Evolutionary conservation across 148 eudicot genomes (phyloP).

Genomic region (Drosera capensis): DNA sequence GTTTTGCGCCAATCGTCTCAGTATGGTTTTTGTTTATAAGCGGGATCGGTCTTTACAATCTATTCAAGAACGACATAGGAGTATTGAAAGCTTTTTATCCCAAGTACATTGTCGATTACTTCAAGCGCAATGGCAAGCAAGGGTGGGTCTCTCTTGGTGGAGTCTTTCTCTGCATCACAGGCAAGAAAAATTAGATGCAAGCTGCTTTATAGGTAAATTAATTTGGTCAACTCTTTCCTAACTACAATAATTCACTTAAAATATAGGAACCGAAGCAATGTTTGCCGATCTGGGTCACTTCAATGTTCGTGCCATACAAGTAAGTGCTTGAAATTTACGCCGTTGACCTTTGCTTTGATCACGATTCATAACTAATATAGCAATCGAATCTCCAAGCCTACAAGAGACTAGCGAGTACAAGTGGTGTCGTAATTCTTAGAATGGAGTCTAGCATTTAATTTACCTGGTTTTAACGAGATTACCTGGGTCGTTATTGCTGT

Average conservation of each 20-base stretch:
- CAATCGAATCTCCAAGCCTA: no score
- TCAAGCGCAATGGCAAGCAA: background rate
- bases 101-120: conserved; percentile 1
- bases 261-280: conserved; percentile 77
- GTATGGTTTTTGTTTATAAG: conserved; percentile 3
- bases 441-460: no score
- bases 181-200: background rate
- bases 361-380: background rate
- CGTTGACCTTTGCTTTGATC: background rate
- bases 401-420: no score
- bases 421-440: no score
- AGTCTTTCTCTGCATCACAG: conserved; percentile 5
- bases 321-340: conserved; percentile 5
- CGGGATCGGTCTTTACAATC: conserved; percentile 6
- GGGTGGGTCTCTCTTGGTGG: conserved; percentile 7
- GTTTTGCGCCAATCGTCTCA: conserved; percentile 2
- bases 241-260: no score
- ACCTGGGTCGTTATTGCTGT: no score
- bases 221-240: no score
- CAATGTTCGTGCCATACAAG: conserved; percentile 32
- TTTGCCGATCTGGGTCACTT: conserved; percentile 68
- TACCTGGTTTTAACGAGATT: no score
- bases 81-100: conserved; percentile 4
- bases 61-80: background rate
- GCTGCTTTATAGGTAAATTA: no score